Conservation (phyloP, 2,329 filamentous ascomycete genomes). For the Fonsecaea erecta region DNA sequence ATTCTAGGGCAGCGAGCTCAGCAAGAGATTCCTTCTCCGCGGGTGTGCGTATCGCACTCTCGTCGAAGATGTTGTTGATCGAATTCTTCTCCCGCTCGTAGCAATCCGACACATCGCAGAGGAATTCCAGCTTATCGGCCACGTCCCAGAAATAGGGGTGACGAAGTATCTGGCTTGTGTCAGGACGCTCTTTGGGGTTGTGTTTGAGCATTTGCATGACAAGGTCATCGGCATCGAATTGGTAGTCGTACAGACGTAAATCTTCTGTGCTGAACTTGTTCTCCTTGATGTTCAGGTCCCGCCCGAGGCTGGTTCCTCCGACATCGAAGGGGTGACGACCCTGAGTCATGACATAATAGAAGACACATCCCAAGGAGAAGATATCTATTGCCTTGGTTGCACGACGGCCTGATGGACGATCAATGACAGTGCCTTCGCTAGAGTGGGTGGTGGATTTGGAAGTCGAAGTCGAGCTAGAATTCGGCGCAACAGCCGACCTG, state of each 20-base stretch:
- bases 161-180: conserved; percentile 77
- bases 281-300: conserved; percentile 96
- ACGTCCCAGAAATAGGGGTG: conserved; percentile 97
- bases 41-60: conserved; percentile 31
- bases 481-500: conserved; percentile 41
- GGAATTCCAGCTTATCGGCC: conserved; percentile 85
- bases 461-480: conserved; percentile 56
- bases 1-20: conserved; percentile 57
- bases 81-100: conserved; percentile 80
- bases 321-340: conserved; percentile 93
- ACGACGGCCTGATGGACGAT: conserved; percentile 68
- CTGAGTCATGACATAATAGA: conserved; percentile 96
- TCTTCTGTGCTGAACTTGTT: conserved; percentile 74
- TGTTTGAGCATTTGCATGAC: conserved; percentile 78
- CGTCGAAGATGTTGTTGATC: conserved; percentile 35
- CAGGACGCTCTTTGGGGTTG: conserved; percentile 69
- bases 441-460: conserved; percentile 42
- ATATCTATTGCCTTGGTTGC: conserved; percentile 97
- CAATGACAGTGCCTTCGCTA: conserved; percentile 57
- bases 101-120: conserved; percentile 96
- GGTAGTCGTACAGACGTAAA: conserved; percentile 78
- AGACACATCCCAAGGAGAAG: conserved; percentile 95
- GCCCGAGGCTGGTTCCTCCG: conserved; percentile 83
- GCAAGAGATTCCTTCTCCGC: conserved; percentile 37
- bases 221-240: conserved; percentile 84